A percentile compares a stretch with the other conserved stretches of the same genome.
These are phyloP conservation scores for Ogataea nonfermentans DNA, from an alignment of 805 yeast genomes.

Conservation along the genomic window DNA sequence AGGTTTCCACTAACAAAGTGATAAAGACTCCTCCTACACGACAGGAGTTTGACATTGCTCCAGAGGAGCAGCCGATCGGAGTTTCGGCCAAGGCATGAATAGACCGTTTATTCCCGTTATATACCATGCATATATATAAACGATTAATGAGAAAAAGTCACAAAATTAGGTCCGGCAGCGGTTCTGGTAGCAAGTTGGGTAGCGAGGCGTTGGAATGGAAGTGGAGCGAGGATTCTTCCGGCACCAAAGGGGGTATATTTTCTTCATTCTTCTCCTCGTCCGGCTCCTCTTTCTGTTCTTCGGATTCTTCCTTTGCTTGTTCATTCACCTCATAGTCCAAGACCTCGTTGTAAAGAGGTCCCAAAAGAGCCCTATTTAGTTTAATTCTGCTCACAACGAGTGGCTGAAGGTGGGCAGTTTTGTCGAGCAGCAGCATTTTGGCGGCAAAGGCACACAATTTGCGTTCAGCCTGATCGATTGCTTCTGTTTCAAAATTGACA, in stretches of 20 bases:
- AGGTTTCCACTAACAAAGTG: constrained; percentile 72
- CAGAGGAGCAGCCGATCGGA: constrained; percentile 31
- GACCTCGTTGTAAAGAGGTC: constrained; percentile 20
- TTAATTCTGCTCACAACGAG: constrained; percentile 20
- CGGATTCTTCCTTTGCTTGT: constrained; percentile 5
- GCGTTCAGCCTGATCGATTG: constrained; percentile 20
- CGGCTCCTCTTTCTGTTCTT: background rate
- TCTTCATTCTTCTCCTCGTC: background rate
- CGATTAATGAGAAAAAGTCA: constrained; percentile 10
- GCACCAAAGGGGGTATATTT: background rate
- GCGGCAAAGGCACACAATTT: constrained; percentile 25
- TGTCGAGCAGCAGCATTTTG: constrained; percentile 24
- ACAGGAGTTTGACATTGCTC: constrained; percentile 35
- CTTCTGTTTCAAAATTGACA: constrained; percentile 24
- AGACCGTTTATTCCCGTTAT: constrained; percentile 7
- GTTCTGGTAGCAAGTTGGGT: constrained; percentile 10
- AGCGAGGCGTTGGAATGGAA: constrained; percentile 8
- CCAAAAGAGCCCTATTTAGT: constrained; percentile 26
- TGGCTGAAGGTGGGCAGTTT: constrained; percentile 17
- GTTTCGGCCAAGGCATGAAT: constrained; percentile 28
- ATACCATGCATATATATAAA: constrained; percentile 16
- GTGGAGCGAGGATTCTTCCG: constrained; percentile 1
- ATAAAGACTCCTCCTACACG: constrained; percentile 44
- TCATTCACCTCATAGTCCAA: constrained; percentile 9
- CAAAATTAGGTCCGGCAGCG: constrained; percentile 8